Evolutionary conservation across 176 grass and related monocot genomes (phyloP).

Genomic region (Carex parvula): DNA sequence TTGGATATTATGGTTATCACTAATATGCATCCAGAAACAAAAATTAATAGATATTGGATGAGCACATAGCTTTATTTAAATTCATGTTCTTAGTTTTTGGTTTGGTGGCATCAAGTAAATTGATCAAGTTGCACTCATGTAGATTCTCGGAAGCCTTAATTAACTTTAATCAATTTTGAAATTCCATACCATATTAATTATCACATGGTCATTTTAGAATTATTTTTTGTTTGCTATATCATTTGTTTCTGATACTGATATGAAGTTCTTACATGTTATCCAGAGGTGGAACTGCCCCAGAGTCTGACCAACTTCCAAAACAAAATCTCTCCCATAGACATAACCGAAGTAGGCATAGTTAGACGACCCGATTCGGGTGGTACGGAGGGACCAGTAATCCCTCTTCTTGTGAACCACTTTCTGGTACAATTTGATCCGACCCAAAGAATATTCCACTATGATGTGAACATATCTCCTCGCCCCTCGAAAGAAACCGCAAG

Average conservation of each 20-base stretch:
- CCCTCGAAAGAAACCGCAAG: constrained; percentile 79
- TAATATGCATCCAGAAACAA: background rate
- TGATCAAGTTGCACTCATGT: background rate
- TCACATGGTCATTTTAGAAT: background rate
- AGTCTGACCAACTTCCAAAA: constrained; percentile 31
- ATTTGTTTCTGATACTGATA: background rate
- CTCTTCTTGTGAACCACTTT: constrained; percentile 84
- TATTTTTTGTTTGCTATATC: background rate
- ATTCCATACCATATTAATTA: background rate
- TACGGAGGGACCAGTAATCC: constrained; percentile 40
- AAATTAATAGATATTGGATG: background rate
- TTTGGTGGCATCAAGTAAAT: background rate
- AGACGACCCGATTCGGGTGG: constrained; percentile 66
- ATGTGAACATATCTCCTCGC: constrained; percentile 71
- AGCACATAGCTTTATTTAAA: background rate
- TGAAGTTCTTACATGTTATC: background rate
- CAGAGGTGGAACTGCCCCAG: constrained; percentile 46
- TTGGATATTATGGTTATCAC: background rate
- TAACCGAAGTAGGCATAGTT: constrained; percentile 22
- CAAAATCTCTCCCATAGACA: constrained; percentile 22
- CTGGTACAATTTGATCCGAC: constrained; percentile 56
- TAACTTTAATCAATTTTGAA: background rate
- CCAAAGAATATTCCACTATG: constrained; percentile 73
- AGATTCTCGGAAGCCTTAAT: background rate
- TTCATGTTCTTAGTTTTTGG: background rate